phyloP scores from a whole-genome alignment of 1,284 basidiomycete genomes.

The Ustilago crameri region DNA sequence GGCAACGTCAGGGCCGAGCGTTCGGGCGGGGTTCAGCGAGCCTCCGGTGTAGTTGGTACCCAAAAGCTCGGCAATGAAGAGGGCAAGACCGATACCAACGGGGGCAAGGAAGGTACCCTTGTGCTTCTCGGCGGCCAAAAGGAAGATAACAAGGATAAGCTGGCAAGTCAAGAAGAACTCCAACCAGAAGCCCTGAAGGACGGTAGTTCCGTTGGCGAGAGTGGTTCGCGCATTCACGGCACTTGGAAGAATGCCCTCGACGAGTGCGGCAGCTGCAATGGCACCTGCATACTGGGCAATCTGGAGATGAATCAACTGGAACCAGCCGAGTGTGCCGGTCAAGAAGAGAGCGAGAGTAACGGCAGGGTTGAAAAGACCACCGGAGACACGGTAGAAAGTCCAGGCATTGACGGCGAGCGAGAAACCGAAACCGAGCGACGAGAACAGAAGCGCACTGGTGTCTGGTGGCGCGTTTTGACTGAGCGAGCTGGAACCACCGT shows the following conservation, averaged over 20 bases:
- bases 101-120: conserved; percentile 64
- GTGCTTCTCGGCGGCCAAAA: conserved; percentile 72
- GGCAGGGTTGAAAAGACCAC: conserved; percentile 69
- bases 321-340: conserved; percentile 69
- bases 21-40: conserved; percentile 58
- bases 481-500: conserved; percentile 25
- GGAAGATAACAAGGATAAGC: conserved; percentile 69
- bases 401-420: conserved; percentile 63
- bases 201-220: conserved; percentile 62
- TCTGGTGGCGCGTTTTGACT: conserved; percentile 34
- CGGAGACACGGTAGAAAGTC: conserved; percentile 54
- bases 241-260: conserved; percentile 69
- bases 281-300: conserved; percentile 70
- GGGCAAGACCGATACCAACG: conserved; percentile 56
- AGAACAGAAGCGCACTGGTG: conserved; percentile 69
- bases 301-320: conserved; percentile 69
- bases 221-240: conserved; percentile 68
- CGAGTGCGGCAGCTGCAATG: conserved; percentile 70
- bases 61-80: conserved; percentile 51
- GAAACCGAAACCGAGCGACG: conserved; percentile 71
- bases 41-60: conserved; percentile 61
- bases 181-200: conserved; percentile 64
- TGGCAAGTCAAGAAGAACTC: conserved; percentile 71
- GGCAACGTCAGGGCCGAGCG: conserved; percentile 52
- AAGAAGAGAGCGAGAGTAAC: conserved; percentile 70